Evolutionary conservation across 257 asterid genomes (phyloP).

Genomic region (Nicotiana tomentosiformis): DNA sequence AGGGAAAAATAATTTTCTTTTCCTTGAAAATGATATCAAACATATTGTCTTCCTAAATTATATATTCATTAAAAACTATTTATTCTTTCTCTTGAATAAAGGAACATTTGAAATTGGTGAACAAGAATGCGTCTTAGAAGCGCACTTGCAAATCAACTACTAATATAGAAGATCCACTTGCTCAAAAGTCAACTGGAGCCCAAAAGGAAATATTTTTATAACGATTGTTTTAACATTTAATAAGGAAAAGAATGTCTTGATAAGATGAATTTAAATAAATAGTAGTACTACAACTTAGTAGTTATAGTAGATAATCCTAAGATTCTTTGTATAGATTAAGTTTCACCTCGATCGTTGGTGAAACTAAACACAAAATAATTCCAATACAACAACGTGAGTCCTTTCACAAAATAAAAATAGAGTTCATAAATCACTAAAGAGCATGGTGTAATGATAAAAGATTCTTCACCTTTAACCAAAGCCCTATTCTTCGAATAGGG

Average conservation of each 20-base stretch:
- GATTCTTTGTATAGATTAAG: too few species aligned
- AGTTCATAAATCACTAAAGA: neutral
- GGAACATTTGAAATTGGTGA: neutral
- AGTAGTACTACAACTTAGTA: neutral
- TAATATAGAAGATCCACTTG: neutral
- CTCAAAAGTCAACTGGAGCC: neutral
- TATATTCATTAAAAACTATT: neutral
- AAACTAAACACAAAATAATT: neutral
- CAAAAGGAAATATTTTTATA: neutral
- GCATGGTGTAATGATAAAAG: neutral
- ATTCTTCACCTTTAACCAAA: neutral
- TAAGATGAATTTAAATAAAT: neutral
- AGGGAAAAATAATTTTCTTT: neutral
- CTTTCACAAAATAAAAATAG: neutral
- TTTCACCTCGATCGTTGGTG: neutral
- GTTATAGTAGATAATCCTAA: too few species aligned
- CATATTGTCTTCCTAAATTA: neutral
- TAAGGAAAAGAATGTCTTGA: neutral
- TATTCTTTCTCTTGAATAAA: neutral
- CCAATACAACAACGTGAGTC: neutral
- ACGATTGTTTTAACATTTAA: neutral
- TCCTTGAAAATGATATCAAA: conserved; percentile 3
- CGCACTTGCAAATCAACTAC: neutral
- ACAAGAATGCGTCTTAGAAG: neutral
- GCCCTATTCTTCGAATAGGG: too few species aligned